Percentiles rank a stretch among this genome's conserved stretches.
These are phyloP conservation scores for Mycena haematopus DNA, from an alignment of 768 basidiomycete species.

Conservation along the genomic window DNA sequence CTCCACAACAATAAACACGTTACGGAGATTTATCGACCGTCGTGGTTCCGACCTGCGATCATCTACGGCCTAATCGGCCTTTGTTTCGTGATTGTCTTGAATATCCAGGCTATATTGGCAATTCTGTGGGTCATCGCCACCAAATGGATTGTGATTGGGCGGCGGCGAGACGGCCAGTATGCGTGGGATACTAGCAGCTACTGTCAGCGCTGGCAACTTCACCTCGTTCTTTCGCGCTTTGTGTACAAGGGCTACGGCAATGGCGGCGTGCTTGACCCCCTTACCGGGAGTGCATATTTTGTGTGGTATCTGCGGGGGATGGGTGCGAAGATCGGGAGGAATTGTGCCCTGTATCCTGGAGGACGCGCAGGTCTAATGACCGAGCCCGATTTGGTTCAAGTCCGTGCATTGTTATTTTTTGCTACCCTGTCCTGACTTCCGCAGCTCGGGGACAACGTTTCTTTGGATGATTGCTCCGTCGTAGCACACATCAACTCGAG, in stretches of 20 bases:
- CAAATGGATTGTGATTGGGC: conserved; percentile 52
- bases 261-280: conserved; percentile 46
- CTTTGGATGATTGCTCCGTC: conserved; percentile 52
- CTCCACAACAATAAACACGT: conserved; percentile 36
- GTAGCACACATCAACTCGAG: conserved; percentile 55
- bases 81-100: conserved; percentile 46
- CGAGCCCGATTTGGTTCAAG: conserved; percentile 53
- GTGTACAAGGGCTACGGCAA: conserved; percentile 47
- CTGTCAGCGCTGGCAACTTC: conserved; percentile 57
- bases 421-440: not conserved
- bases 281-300: conserved; percentile 49
- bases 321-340: conserved; percentile 50
- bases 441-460: conserved; percentile 51
- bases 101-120: conserved; percentile 43
- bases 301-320: conserved; percentile 53
- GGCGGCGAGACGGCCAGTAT: conserved; percentile 44
- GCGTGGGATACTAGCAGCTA: conserved; percentile 55
- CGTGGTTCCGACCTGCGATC: conserved; percentile 45
- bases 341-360: conserved; percentile 48
- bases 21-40: conserved; percentile 39
- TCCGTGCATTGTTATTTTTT: conserved; percentile 7
- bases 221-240: conserved; percentile 44
- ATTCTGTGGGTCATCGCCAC: conserved; percentile 48
- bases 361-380: conserved; percentile 53
- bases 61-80: conserved; percentile 48